Evolutionary conservation across 2,329 filamentous ascomycete genomes (phyloP), one percentile per base, ranked within the genome.

Genomic region (Microascus cirrosus): DNA sequence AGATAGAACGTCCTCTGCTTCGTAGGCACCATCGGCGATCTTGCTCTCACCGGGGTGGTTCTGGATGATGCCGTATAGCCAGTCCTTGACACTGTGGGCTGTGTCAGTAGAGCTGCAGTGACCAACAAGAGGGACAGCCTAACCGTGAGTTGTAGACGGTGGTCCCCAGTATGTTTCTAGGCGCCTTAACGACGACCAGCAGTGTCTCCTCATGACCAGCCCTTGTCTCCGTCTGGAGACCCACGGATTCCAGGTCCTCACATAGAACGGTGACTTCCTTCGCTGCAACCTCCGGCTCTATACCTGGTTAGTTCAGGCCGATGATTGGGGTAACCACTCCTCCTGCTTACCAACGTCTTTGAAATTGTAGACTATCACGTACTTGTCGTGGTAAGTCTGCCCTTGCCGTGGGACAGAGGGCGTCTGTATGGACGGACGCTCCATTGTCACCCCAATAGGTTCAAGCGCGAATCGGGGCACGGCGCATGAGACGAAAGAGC

Each of bases 211-310:
- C 81, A 59, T 84, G 81, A 22, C 86, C 87, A 60, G 84, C 82
- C 61, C 87, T 80, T n/a, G 89, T 84, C 69, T 90, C 86, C 0
- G 83, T 85, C 57, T 85, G 79, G 59, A 90, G 74, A 11, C 86
- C 85, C 34, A 85, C 82, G 45, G 76, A 76, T 12, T 82, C 77
- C 36, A 90, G 71, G 45, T 82, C 79, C 32, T 79, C 70, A 34
- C 87, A 73, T 2, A 90, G 75, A 4, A 61, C 60, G n/a, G 63
- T 66, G 56, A 74, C 68, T 53, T 73, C 69, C 20, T 68, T 61
- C 52, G 64, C 58, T 1, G 72, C 71, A 4, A 61, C 64, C 45
- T 73, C 67, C 25, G 64, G 64, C 22, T 73, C 72, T 74, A 36
- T 0, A 8, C 2, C 4, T 4, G 8, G 15, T 53, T 60, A n/a